Evolutionary conservation across 1,284 basidiomycete species (phyloP), one percentile per base, ranked within the genome.

Genomic region (Ustilago vetiveriae): DNA sequence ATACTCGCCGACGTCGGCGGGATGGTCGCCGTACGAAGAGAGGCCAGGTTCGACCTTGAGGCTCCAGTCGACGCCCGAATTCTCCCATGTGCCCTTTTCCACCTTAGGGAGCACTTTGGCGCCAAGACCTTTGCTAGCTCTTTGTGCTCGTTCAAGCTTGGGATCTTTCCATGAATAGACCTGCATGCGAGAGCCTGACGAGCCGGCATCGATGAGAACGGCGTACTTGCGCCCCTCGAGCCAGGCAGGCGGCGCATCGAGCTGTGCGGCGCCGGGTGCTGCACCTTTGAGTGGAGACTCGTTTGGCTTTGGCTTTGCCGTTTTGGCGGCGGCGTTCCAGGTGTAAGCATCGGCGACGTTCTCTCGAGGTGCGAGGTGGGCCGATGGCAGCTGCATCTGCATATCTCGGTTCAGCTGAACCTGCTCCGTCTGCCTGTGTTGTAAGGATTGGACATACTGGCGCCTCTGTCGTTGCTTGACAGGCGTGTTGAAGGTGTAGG

Each of bases 111-210:
- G 83, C 10, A 82, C 78, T 16, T 81, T 81, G 16, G 76, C 57
- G 9, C 46, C 64, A 14, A 76, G 45, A n/a, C 75, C 75, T 19
- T 70, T 63, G 21, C 56, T 69, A 42, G 73, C 79, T 40, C 74
- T 80, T 37, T 79, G 77, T 72, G 51, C 65, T 3, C 83, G 77
- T 56, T 86, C 84, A 1, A 86, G 83, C 49, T 87, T 86, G 17
- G 92, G 88, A 82, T 97, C 91, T 68, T 87, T 89, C 95, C 95
- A 98, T 78, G 92, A 94, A 85, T 98, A 98, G 72, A 98, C 92
- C 83, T 96, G 94, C 42, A 98, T 86, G 44, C 96, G 87, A 6
- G 94, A 98, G 32, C 95, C 95, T 11, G 94, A 97, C 79, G 93
- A 96, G 68, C 95, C 95, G 76, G 95, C 95, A 85, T 99, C 95